These are phyloP conservation scores for Stellera chamaejasme DNA, from an alignment of 345 rosid species.

Conservation along the genomic window DNA sequence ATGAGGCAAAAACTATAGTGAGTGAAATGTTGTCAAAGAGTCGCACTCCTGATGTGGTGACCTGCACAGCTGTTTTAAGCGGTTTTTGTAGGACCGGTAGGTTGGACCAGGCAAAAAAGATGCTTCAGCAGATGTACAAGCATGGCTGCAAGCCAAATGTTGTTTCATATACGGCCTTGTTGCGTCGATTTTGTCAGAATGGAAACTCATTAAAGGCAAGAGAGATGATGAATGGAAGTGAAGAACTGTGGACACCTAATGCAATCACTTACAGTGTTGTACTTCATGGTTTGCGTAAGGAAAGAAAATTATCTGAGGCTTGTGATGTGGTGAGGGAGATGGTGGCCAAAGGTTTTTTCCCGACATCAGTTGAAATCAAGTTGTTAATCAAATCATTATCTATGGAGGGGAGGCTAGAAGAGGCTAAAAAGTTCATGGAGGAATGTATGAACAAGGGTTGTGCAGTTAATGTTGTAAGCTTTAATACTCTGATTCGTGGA, in stretches of 20 bases:
- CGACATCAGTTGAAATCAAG: slow-evolving; percentile 80
- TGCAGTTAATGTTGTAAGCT: slow-evolving; percentile 74
- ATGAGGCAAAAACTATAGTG: slow-evolving; percentile 64
- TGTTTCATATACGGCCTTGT: slow-evolving; percentile 74
- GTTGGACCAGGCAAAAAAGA: slow-evolving; percentile 67
- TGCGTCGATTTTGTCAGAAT: slow-evolving; percentile 69
- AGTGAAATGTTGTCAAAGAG: slow-evolving; percentile 63
- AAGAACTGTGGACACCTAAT: slow-evolving; percentile 88
- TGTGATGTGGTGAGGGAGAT: slow-evolving; percentile 76
- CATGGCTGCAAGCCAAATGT: slow-evolving; percentile 89
- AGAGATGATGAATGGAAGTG: slow-evolving; percentile 60
- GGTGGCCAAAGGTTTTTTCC: slow-evolving; percentile 61
- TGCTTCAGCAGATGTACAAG: slow-evolving; percentile 75
- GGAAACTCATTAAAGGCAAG: slow-evolving; percentile 79
- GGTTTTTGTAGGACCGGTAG: slow-evolving; percentile 73
- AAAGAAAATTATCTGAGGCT: slow-evolving; percentile 71
- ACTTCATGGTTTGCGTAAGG: slow-evolving; percentile 86
- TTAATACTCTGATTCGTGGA: slow-evolving; percentile 82
- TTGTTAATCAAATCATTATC: slow-evolving; percentile 69
- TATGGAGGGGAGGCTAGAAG: slow-evolving; percentile 37
- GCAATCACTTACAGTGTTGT: slow-evolving; percentile 74
- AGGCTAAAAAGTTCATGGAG: slow-evolving; percentile 76
- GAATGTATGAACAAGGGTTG: slow-evolving; percentile 66
- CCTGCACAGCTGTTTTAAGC: slow-evolving; percentile 70
- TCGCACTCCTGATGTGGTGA: slow-evolving; percentile 84